phyloP scores from a whole-genome alignment of 495 filamentous ascomycete species.

The Gamarada debralockiae region DNA sequence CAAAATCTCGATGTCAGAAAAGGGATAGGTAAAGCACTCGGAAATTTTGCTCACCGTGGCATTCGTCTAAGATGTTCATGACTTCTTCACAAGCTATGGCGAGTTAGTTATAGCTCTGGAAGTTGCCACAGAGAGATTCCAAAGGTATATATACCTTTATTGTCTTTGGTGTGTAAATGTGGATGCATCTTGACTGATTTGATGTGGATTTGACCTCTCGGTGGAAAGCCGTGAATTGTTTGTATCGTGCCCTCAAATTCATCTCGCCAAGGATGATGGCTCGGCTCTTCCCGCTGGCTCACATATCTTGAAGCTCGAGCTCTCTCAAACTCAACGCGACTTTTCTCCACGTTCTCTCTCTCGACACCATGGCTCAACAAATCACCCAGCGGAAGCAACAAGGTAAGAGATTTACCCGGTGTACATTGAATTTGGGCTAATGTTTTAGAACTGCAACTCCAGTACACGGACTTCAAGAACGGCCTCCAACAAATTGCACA shows the following conservation, averaged over 20 bases:
- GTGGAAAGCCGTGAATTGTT: not conserved
- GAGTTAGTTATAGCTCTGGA: not conserved
- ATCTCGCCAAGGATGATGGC: too few relatives aligned
- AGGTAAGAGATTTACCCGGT: constrained; percentile 48
- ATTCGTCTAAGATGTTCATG: constrained; percentile 90
- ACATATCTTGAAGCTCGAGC: not conserved
- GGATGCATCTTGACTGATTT: constrained; percentile 76
- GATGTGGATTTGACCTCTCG: constrained; percentile 1
- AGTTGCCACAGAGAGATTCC: too few relatives aligned
- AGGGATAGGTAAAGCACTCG: too few relatives aligned
- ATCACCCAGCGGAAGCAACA: constrained; percentile 68
- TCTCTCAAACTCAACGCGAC: not conserved
- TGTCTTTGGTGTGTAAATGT: constrained; percentile 88
- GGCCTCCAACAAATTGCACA: constrained; percentile 87
- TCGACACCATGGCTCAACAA: constrained; percentile 24
- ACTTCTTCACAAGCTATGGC: constrained; percentile 82
- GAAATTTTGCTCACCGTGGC: too few relatives aligned
- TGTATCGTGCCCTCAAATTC: too few relatives aligned
- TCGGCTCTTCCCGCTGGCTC: not conserved
- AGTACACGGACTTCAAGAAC: constrained; percentile 96
- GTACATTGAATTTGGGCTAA: constrained; percentile 1
- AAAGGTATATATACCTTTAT: constrained; percentile 56
- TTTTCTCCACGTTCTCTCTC: not conserved
- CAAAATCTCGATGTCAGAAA: too few relatives aligned
- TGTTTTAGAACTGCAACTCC: constrained; percentile 77